These are phyloP conservation scores for Cladosporium sp. DNA, from an alignment of 2,329 filamentous ascomycete genomes.

Conservation along the genomic window DNA sequence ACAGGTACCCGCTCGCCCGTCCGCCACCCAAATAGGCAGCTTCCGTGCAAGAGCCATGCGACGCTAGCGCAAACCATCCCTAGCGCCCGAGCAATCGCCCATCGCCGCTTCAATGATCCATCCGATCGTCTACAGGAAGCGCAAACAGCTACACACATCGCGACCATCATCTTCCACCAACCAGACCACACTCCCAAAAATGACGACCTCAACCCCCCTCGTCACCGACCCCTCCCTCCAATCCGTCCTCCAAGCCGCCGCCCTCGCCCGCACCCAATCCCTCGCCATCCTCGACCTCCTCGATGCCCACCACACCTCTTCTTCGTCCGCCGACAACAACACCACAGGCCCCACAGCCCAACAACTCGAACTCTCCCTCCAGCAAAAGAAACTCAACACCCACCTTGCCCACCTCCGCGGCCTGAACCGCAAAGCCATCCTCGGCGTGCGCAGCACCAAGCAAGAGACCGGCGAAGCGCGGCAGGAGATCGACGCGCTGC, in stretches of 20 bases:
- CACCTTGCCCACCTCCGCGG: constrained; percentile 78
- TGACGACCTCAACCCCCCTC: constrained; percentile 24
- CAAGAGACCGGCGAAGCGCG: constrained; percentile 80
- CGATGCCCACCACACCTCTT: constrained; percentile 39
- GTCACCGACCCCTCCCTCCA: constrained; percentile 66
- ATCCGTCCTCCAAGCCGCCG: constrained; percentile 70
- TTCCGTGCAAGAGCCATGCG: constrained; percentile 1
- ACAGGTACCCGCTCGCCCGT: background rate
- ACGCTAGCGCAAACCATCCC: background rate
- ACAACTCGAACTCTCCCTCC: constrained; percentile 64
- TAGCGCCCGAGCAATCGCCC: background rate
- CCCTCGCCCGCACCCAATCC: constrained; percentile 70
- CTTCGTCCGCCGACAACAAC: constrained; percentile 37
- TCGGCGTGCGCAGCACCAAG: constrained; percentile 83
- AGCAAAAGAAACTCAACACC: constrained; percentile 78
- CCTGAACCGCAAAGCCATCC: constrained; percentile 77
- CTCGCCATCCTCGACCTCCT: constrained; percentile 60
- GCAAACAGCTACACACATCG: background rate
- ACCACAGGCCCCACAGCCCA: constrained; percentile 47
- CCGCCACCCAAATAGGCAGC: background rate
- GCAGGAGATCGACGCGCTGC: constrained; percentile 86
- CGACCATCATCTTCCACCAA: background rate
- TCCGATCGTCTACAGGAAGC: background rate
- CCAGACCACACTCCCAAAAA: constrained; percentile 12
- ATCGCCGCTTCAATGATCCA: background rate